Evolutionary conservation across 108 stramenopile species (phyloP), one percentile per base, ranked within the genome.

Genomic region (Nitzschia sp.): DNA sequence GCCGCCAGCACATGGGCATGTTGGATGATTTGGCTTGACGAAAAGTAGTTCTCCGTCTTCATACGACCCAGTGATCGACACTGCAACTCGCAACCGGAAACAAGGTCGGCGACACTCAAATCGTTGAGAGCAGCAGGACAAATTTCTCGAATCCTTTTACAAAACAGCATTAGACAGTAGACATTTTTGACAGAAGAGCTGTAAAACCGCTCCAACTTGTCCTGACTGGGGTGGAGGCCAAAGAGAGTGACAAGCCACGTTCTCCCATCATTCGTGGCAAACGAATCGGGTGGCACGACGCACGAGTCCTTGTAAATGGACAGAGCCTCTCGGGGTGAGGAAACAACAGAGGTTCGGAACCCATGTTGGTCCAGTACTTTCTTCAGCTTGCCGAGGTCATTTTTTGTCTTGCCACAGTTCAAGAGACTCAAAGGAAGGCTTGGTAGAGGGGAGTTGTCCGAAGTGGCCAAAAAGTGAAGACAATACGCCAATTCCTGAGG

Each of bases 141-240:
- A 28, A 64, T 36, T 30, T 57, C 32, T 13, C 80, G 66, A 38
- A 84, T 29, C 34, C 63, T 65, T 21, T 73, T 19, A 46, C 75
- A 74, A 38, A 85, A 82, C n/a, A 76, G 47, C 13, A 65, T 18
- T 6, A 83, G 33, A 59, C 77, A 70, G 30, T 78, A 83, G 21
- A 58, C 18, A 30, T 72, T 54, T 47, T 63, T 33, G 24, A 82
- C 15, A 13, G 13, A 59, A 21, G 54, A 42, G 34, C 26, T 28
- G 64, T 72, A 85, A 18, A 34, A 28, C 1, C 57, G 38, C 67
- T 84, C 80, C 29, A 83, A 6, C 21, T 45, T 42, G 15, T 54
- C 32, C 34, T 89, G 84, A 13, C 74, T 49, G 0, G 77, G 78
- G 64, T 89, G 84, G 48, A 89, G 66, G 6, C 82, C 87, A 18